Base-by-base conservation (phyloP, 805 yeast species). In the Wickerhamiella azymoides region DNA sequence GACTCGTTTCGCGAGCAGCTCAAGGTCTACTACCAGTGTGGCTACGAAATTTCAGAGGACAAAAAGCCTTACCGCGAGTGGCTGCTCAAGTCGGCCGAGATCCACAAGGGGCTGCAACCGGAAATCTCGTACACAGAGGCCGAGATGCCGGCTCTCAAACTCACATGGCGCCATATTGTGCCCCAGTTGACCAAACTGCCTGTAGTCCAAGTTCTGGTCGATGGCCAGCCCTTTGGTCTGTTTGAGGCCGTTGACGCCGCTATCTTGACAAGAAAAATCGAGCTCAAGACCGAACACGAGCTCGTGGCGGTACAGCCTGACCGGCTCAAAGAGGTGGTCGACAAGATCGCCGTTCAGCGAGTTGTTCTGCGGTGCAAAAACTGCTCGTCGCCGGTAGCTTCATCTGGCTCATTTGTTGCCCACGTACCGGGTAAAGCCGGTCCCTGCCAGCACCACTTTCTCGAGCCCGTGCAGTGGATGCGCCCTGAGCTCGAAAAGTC, bases 401-500 rank as follows among this genome's bases (percentile, higher is more conserved):
- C 70, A 16, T 74, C 82, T 1, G 61, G 72, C 2, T 73, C 80
- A 14, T 71, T 81, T 47, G 73, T 82, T 26, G 60, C 66, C 18
- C 95, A 88, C 62, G 43, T 49, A 18, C 44, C 48, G 3, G 52
- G 52, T 19, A 24, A 39, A 13, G 44, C 45, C 11, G 55, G 54
- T 24, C 40, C 35, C 21, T 89, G 98, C 62, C 82, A 93, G 6
- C 96, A 88, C 60, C 80, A 69, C 59, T 92, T 86, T 55, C 68
- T 83, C 25, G 96, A 92, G 62, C 97, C 97, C 0, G 64, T 89
- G 45, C 70, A 70, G 28, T 92, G 98, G 98, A 92, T 92, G 98
- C 74, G 79, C 49, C 66, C 68, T 4, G 95, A 84, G 59, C 65
- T 89, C 35, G 77, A 72, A 40, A 71, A 73, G 53, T 84, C 84